Base-by-base conservation (phyloP, 1,139 yeast species). In the Candida neerlandica region DNA sequence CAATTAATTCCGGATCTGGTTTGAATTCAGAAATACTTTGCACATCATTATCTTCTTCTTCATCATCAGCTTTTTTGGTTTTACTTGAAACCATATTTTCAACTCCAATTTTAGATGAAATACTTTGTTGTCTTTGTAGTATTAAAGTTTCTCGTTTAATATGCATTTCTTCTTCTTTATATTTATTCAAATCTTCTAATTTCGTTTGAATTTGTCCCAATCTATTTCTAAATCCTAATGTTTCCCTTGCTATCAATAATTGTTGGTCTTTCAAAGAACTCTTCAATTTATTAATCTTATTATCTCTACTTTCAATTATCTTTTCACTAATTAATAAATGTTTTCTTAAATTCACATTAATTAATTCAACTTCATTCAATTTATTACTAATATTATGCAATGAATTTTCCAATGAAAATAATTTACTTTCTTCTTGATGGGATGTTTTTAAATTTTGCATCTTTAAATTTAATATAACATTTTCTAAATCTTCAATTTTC, bases 291-390 rank as follows among this genome's bases (percentile, higher is more conserved):
- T 73, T 71, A 43, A 87, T 86, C 44, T 88, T 77, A 49, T 75
- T 77, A 53, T 82, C 84, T 48, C 91, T 75, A 26, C 82, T 73
- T 23, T 79, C 84, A 32, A 86, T 77, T 47, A 86, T 76, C 58
- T 81, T 78, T 53, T 83, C 83, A 44, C 85, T 76, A 14, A 84
- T 73, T 26, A 77, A 72, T 11, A 84, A 69, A 58, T 75, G 80
- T 48, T 72, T 73, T 14, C 76, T 61, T n/a, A 74, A 58, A 48
- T 73, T 73, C 26, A 62, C 62, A 52, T 70, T 75, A 49, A 71
- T 68, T 42, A 70, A 58, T 48, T 73, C 78, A 37, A 70, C 75
- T 48, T 75, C 80, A 48, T 60, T 66, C 41, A 76, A 60, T 56
- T 74, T 75, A 50, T 67, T 71, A 51, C 65, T 67, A 48, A 76